Conservation (phyloP, 2,329 filamentous ascomycete species). For the Arthrobotrys megalospora region DNA sequence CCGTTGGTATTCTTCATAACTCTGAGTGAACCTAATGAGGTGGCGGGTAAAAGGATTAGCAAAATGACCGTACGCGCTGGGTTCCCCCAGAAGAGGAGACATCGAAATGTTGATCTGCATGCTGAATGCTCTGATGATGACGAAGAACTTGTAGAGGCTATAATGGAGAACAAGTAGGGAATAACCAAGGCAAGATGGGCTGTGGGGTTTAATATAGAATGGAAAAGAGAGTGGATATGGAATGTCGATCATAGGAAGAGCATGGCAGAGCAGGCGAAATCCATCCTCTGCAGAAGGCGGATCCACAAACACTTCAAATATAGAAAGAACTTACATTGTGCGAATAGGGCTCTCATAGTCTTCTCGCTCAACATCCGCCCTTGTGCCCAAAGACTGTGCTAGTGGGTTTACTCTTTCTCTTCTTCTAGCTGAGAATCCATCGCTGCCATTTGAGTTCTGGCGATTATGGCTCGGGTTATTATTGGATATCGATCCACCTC, state of each 20-base stretch:
- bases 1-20: conserved; percentile 34
- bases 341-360: conserved; percentile 57
- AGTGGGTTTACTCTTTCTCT: conserved; percentile 48
- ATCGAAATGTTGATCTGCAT: neutral
- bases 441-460: conserved; percentile 44
- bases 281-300: neutral
- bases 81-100: too few species aligned
- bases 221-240: too few species aligned
- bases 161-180: too few species aligned
- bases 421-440: conserved; percentile 31
- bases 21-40: conserved; percentile 26
- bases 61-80: neutral
- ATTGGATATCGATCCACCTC: conserved; percentile 37
- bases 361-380: conserved; percentile 50
- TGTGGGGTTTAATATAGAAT: too few species aligned
- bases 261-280: neutral
- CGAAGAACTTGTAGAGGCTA: too few species aligned
- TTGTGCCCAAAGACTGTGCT: conserved; percentile 35
- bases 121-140: neutral
- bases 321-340: conserved; percentile 43
- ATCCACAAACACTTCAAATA: neutral
- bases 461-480: conserved; percentile 37
- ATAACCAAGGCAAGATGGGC: neutral
- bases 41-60: neutral
- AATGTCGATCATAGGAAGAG: too few species aligned